Evolutionary conservation across 2,329 filamentous ascomycete species (phyloP), one percentile per base, ranked within the genome.

Genomic region (Trichoderma arundinaceum): DNA sequence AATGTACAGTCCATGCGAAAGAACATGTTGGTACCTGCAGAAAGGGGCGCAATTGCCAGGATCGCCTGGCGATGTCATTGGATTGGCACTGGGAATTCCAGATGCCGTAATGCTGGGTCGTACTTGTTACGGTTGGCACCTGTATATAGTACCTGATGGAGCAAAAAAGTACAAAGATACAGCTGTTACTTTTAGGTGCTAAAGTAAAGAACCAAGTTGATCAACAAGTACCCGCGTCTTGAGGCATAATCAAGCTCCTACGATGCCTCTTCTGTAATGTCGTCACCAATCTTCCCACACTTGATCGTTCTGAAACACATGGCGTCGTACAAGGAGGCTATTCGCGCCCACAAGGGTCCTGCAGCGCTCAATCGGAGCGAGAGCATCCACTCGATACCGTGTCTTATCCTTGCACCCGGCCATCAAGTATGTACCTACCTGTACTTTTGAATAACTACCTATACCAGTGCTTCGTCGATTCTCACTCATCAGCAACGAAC

Each of bases 221-320:
- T 28, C 22, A 28, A 28, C 22, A 28, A 28, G 22, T 8, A 15
- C 41, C 8, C 41, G 22, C 13, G 6, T 44, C 13, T 44, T 17
- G 15, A 9, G n/a, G 4, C 35, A 19, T 17, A 19, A 32, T 38
- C 43, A 28, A 49, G 19, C 10, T 51, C 22, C 4, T 28, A 28
- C 17, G 15, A 41, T 17, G 22, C 19, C 22, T 39, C 22, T 12
- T 12, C 19, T 17, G 59, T 22, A 33, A 43, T 62, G 46, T 28
- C 48, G 59, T 52, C 59, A 53, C 59, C 49, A 46, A 28, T 28
- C 22, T 28, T 53, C 56, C 17, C 32, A 35, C 56, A 33, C 58
- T 44, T n/a, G 7, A 41, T 33, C 10, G 33, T 41, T 53, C 38
- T 62, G 48, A 62, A 62, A 62, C 59, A 44, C 10, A 53, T n/a